Evolutionary conservation across 805 yeast genomes (phyloP).

Genomic region (Pichia deserticola): DNA sequence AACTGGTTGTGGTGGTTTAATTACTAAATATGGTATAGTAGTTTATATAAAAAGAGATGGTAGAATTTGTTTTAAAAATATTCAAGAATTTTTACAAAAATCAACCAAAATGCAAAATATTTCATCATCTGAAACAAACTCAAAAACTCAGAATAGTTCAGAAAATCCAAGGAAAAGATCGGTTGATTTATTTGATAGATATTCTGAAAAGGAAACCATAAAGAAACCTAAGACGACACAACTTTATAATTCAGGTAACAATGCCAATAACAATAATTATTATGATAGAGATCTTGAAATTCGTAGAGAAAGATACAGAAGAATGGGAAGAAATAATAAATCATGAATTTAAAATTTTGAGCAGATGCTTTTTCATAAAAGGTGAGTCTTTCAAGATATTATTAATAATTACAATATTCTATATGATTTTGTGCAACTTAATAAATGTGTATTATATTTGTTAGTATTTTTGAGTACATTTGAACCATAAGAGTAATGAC

Average conservation of each 20-base stretch:
- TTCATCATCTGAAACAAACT: not conserved
- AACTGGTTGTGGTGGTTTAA: slow-evolving; percentile 1
- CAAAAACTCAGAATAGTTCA: not conserved
- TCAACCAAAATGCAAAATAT: not conserved
- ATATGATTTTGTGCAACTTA: too few relatives aligned
- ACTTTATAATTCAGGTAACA: not conserved
- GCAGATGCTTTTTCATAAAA: too few relatives aligned
- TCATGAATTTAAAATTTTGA: too few relatives aligned
- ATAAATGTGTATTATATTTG: too few relatives aligned
- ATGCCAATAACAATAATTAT: not conserved
- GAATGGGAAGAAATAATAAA: not conserved
- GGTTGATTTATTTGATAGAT: not conserved
- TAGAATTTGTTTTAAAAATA: not conserved
- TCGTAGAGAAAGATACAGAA: not conserved
- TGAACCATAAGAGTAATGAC: too few relatives aligned
- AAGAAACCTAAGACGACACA: not conserved
- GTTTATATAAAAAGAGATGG: slow-evolving; percentile 1
- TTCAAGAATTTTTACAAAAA: not conserved
- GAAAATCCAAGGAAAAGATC: not conserved
- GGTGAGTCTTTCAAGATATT: too few relatives aligned
- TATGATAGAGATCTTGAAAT: too few relatives aligned
- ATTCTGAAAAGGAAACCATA: not conserved
- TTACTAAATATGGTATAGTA: not conserved
- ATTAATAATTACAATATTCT: too few relatives aligned
- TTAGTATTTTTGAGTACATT: too few relatives aligned